Evolutionary conservation across 345 rosid species (phyloP).

Genomic region (Psidium guajava): DNA sequence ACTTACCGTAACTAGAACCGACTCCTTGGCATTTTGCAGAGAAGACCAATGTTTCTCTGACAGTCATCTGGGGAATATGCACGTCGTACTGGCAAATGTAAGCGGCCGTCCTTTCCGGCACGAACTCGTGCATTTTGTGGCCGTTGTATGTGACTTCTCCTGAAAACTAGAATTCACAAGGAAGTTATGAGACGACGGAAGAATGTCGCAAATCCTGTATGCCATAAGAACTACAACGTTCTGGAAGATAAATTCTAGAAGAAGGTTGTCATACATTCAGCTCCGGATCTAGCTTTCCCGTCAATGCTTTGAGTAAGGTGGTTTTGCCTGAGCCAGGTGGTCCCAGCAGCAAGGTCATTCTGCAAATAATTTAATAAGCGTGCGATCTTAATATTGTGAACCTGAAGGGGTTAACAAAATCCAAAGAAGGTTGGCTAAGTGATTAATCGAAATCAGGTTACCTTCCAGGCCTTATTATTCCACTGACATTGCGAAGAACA

Average conservation of each 20-base stretch:
- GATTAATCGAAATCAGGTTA: neutral
- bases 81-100: constrained; percentile 6
- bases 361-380: neutral
- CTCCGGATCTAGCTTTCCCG: neutral
- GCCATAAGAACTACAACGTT: neutral
- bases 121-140: constrained; percentile 5
- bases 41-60: constrained; percentile 7
- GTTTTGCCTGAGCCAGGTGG: constrained; percentile 13
- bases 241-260: neutral
- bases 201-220: neutral
- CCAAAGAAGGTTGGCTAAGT: neutral
- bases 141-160: constrained; percentile 7
- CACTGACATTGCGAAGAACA: constrained; percentile 3
- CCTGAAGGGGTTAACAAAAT: neutral
- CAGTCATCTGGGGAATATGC: constrained; percentile 10
- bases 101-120: constrained; percentile 6
- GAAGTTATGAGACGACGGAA: neutral
- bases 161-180: neutral
- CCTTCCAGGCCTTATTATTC: constrained; percentile 9
- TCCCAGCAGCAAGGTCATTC: constrained; percentile 6
- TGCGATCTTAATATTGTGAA: neutral
- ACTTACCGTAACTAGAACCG: neutral
- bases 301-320: constrained; percentile 6
- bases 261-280: neutral
- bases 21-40: constrained; percentile 9